Evolutionary conservation across 2,329 filamentous ascomycete species (phyloP).

Genomic region (Phoma sp.): DNA sequence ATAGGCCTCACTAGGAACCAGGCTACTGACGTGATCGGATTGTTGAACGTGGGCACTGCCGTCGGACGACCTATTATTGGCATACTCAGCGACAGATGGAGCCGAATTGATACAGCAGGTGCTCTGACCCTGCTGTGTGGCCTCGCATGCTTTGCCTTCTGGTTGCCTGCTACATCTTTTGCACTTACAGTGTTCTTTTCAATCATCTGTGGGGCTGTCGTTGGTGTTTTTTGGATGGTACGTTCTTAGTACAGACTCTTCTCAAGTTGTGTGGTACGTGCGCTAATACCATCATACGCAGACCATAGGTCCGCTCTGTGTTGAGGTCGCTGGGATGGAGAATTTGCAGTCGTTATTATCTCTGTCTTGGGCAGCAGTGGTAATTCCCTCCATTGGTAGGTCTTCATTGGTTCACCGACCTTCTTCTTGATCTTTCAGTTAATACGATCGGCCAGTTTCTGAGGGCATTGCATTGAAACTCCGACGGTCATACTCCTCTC

Average conservation of each 20-base stretch:
- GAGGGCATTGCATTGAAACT: conserved; percentile 54
- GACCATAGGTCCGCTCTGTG: conserved; percentile 51
- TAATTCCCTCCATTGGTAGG: conserved; percentile 48
- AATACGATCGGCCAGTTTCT: conserved; percentile 17
- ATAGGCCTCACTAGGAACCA: conserved; percentile 51
- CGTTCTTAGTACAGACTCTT: too few relatives aligned
- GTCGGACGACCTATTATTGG: conserved; percentile 58
- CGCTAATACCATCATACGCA: conserved; percentile 15
- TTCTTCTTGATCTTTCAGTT: too few relatives aligned
- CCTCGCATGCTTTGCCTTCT: conserved; percentile 52
- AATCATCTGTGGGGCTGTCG: conserved; percentile 52
- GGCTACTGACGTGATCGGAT: conserved; percentile 50
- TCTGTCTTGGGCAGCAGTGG: conserved; percentile 47
- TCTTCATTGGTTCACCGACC: background rate
- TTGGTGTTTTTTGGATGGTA: conserved; percentile 59
- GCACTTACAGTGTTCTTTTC: conserved; percentile 54
- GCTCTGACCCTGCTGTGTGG: conserved; percentile 48
- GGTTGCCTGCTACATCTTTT: conserved; percentile 54
- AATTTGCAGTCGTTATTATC: conserved; percentile 51
- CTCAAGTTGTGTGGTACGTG: too few relatives aligned
- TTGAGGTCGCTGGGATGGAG: conserved; percentile 50
- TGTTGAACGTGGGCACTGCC: conserved; percentile 58
- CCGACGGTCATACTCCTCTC: conserved; percentile 32
- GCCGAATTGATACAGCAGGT: conserved; percentile 52
- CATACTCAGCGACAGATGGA: conserved; percentile 53